Base-by-base conservation (phyloP, 2,329 filamentous ascomycete genomes). In the Pyricularia sp. region DNA sequence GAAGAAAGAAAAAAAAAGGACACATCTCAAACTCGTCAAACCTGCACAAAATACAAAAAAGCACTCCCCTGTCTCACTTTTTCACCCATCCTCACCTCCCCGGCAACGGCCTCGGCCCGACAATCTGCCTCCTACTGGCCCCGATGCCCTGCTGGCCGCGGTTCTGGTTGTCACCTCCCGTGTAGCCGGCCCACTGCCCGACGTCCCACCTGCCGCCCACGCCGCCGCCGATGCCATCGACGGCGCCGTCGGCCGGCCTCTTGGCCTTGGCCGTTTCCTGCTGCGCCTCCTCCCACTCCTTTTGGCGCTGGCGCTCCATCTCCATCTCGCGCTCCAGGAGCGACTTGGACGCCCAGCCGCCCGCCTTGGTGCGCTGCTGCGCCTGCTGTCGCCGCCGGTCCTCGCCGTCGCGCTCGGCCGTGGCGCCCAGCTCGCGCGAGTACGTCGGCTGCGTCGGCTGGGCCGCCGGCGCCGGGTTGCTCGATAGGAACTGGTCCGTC, bases 261-360 rank as follows among this genome's bases (percentile, higher is more conserved):
- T 79, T 78, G 0, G 83, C 81, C 65, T 81, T 81, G 26, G 84
- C 82, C 22, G 85, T 83, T 68, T 84, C 84, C 71, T 85, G 80
- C 75, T 93, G 90, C 1, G 85, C 79, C 67, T 89, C 85, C 73
- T 94, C 90, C 90, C 90, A 93, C 73, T 93, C 89, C 65, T 81
- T 82, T 76, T 93, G 89, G 16, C 89, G 80, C 76, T 91, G 84
- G 9, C 89, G 81, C 75, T 93, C 89, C 72, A 88, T 80, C 73
- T 93, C 89, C 88, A 92, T 91, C 75, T 93, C 89, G 31, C 88
- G 84, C 75, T 92, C 89, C 1, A 92, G 81, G 10, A 92, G 79
- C 0, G 86, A 89, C 77, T 88, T 89, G 68, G 82, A 82, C 1
- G 85, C 85, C 82, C 82, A 85, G 0, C 63, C 85, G 31, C 78